Evolutionary conservation across 164 flowering plant species (phyloP), one percentile per base, ranked within the genome.

Genomic region (Tinospora cordifolia): DNA sequence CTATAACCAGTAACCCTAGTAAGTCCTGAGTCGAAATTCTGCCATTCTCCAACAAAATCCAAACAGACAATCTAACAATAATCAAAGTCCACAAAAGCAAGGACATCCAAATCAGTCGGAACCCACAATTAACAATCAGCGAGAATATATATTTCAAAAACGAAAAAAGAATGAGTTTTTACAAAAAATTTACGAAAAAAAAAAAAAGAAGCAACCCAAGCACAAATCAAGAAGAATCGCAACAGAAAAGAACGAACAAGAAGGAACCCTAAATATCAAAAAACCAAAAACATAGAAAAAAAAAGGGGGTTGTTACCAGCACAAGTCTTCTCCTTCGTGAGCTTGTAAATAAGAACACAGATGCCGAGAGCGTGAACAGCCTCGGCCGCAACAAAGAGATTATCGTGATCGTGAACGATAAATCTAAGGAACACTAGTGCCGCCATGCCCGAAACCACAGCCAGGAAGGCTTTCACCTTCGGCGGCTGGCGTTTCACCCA

Each of bases 401-500:
- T 80, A 57, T 80, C 83, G 63, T 80, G 83, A 71, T 80, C 83
- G 21, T 74, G 70, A 54, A 80, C 83, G 34, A 78, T 75, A 24
- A 78, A 67, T 10, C 81, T 47, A 24, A 80, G 79, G 14, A 80
- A 71, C 0, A 78, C 83, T 15, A 80, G 74, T 30, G 77, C 75
- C 2, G 71, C 73, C 77, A 80, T 76, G 19, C 79, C 79, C 6
- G 79, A 47, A 0, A 75, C 74, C 0, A 78, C 79, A 6, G 81
- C 83, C 2, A 80, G 74, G 30, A 78, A 78, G 1, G 77, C 77
- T 59, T 80, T 80, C 69, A 78, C 75, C 67, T 80, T 80, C 12
- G 81, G 81, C 3, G 83, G 83, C 40, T 78, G 83, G 22, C 83
- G 64, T 39, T 60, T 71, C 67, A 78, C 79, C 83, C 81, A 80